Base-by-base conservation (phyloP, 257 asterid species). In the Echites panduratus region DNA sequence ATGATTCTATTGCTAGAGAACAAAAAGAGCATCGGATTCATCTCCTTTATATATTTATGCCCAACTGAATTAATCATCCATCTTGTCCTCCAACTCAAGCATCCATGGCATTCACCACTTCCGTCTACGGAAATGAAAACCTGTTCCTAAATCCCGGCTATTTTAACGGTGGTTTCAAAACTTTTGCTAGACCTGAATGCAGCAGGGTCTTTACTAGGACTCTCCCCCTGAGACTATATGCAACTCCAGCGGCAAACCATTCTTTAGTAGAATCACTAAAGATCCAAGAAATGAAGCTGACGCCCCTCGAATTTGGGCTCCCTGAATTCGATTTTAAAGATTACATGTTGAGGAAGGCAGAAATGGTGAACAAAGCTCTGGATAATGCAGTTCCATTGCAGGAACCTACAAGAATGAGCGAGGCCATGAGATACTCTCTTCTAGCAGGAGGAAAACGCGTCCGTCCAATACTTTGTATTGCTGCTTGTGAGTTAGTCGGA, bases 371-470 rank as follows among this genome's bases (percentile, higher is more conserved):
- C 79, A 56, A 43, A 69, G 92, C 89, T 59, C 82, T 90, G 3
- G 88, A 88, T 35, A 85, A 78, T 10, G 87, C 95, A 11, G 82
- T 86, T 26, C 96, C 88, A 0, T 73, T 88, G 79, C 87, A 83
- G 66, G 81, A 76, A 49, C 95, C 96, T 0, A 40, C 75, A 56
- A 86, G 77, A 61, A 78, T 90, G 72, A 89, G 86, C 35, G 85
- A 86, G 48, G 87, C 96, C 66, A 89, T 89, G 90, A 81, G 95
- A 6, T 86, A 88, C 75, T 87, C 95, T 50, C 89, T 90, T 66
- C 92, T 90, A 9, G 96, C 88, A 16, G 85, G 89, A 9, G 90
- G 92, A 3, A 90, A 90, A 73, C 85, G 92, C 0, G 83, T 90
- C 54, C 78, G 92, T 20, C 90, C 96, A 0, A 73, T 90, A 3